phyloP scores from a whole-genome alignment of 2,329 filamentous ascomycete genomes.

The Alternaria sp. region DNA sequence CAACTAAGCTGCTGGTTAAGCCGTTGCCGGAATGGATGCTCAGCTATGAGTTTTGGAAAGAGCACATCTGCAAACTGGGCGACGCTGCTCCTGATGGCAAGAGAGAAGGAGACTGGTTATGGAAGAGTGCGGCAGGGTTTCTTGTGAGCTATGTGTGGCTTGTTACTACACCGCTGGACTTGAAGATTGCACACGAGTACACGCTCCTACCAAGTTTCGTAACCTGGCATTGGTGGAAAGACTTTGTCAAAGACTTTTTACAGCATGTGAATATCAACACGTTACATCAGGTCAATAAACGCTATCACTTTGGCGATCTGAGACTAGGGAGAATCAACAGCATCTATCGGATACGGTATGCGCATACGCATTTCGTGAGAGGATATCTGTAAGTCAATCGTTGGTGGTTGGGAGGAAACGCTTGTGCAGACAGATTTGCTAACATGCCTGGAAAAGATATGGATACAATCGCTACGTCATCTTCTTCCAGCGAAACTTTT shows the following conservation, averaged over 20 bases:
- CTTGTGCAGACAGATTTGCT: not conserved
- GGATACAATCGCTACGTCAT: constrained; percentile 52
- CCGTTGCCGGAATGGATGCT: constrained; percentile 48
- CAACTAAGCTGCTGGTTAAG: constrained; percentile 43
- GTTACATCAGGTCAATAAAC: constrained; percentile 49
- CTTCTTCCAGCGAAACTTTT: constrained; percentile 52
- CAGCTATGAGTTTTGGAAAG: constrained; percentile 42
- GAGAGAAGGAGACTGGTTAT: constrained; percentile 4
- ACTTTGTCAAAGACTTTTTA: constrained; percentile 40
- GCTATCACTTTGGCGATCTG: constrained; percentile 50
- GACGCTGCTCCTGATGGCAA: constrained; percentile 28
- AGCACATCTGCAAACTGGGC: constrained; percentile 29
- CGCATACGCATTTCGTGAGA: constrained; percentile 47
- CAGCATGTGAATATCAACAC: constrained; percentile 42
- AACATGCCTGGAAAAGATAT: constrained; percentile 25
- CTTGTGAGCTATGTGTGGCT: constrained; percentile 51
- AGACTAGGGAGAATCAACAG: constrained; percentile 48
- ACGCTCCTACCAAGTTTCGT: constrained; percentile 41
- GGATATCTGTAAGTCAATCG: constrained; percentile 40
- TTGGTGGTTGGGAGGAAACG: not conserved
- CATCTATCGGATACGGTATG: constrained; percentile 47
- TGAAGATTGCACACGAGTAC: constrained; percentile 45
- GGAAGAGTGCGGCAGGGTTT: constrained; percentile 40
- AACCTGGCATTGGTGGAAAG: constrained; percentile 49
- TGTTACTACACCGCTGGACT: constrained; percentile 43